Evolutionary conservation across 2,329 filamentous ascomycete species (phyloP), one percentile per base, ranked within the genome.

Genomic region (Verticillium zaregamsianum): DNA sequence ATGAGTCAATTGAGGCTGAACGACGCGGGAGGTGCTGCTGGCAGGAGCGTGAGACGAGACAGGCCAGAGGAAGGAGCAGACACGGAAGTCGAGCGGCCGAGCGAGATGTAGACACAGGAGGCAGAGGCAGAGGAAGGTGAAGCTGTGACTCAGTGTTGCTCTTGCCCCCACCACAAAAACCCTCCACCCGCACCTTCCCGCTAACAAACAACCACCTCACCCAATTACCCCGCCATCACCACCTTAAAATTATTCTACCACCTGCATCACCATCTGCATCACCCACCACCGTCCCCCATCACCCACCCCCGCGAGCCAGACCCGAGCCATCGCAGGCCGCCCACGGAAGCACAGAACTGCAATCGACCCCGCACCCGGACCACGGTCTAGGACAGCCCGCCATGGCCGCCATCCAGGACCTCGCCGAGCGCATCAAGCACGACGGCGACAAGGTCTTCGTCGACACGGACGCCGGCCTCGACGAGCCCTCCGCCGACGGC

Each of bases 401-500:
- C 64, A 81, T 81, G 78, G 73, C 78, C 59, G 73, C 76, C 63
- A 68, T 79, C 52, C 78, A 82, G 70, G 80, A 83, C 64, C 77
- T 84, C 68, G 80, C 81, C 68, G 78, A 82, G 65, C 77, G 82
- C 71, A 73, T 76, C 68, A 83, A 81, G 74, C 71, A 74, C 68
- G 73, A 74, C 70, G 54, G 23, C 14, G 72, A 75, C 17, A 79
- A 75, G 61, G 82, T 90, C 74, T 92, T 93, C 79, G 84, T 96
- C 72, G 92, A 96, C 80, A 90, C 92, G 72, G 90, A 92, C 69
- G 82, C 82, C 68, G 93, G 93, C 69, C 80, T 83, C 68, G 93
- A 95, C 77, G 86, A 90, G 70, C 76, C 85, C 68, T 73, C 82
- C 63, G 85, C 87, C 66, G 80, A 85, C 68, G 92, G 92, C 72